These are phyloP conservation scores for Alnus rubra DNA, from an alignment of 306 rosid genomes.

Conservation along the genomic window DNA sequence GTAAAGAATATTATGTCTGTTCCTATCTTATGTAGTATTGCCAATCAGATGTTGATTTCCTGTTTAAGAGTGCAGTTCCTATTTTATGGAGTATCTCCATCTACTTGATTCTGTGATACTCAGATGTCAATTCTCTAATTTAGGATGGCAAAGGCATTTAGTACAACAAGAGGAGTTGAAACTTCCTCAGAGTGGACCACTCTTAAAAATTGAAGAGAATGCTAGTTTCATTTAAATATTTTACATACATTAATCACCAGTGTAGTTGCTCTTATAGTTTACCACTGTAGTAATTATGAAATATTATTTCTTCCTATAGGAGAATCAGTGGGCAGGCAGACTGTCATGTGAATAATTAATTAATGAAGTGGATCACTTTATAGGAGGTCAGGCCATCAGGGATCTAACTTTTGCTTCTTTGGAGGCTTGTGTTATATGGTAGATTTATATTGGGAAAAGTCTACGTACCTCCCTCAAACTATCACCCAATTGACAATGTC, in stretches of 20 bases:
- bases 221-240: background rate
- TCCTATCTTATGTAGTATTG: constrained; percentile 1
- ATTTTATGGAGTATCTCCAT: background rate
- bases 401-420: background rate
- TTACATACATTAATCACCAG: background rate
- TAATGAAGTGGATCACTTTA: background rate
- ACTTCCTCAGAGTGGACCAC: background rate
- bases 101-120: background rate
- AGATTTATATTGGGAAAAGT: background rate
- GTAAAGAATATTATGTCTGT: background rate
- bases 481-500: too few species aligned
- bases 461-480: too few species aligned
- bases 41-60: background rate
- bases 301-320: background rate
- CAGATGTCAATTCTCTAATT: background rate
- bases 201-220: background rate
- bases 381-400: background rate
- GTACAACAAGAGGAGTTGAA: background rate
- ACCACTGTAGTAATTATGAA: background rate
- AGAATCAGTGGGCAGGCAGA: background rate
- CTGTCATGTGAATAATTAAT: background rate
- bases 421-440: background rate
- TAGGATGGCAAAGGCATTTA: background rate
- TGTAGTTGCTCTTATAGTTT: background rate
- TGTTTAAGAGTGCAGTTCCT: background rate